Conservation (phyloP, 306 rosid genomes). For the Sphenostylis stenocarpa region DNA sequence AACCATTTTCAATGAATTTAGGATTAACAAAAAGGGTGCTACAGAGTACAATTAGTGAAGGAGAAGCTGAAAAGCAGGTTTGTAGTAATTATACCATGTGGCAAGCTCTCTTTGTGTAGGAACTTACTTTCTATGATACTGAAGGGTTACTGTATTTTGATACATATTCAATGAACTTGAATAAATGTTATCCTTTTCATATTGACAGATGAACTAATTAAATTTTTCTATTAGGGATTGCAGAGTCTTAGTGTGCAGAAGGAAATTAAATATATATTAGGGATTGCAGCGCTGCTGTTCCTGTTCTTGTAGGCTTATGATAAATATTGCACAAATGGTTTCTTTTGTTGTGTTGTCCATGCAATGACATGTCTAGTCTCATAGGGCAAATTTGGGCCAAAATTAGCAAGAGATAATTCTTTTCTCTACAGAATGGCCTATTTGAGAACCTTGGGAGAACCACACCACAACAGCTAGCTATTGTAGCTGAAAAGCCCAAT, state of each 20-base stretch:
- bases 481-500: neutral
- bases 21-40: conserved; percentile 81
- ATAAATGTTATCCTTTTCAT: neutral
- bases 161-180: conserved; percentile 4
- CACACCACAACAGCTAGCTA: too few relatives aligned
- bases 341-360: neutral
- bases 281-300: conserved; percentile 4
- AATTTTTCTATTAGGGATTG: conserved; percentile 26
- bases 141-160: neutral
- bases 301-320: neutral
- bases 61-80: conserved; percentile 93
- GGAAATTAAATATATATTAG: conserved; percentile 23
- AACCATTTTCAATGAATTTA: conserved; percentile 38
- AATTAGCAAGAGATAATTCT: neutral
- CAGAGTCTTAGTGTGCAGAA: neutral
- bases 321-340: neutral
- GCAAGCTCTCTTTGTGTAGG: neutral
- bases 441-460: neutral
- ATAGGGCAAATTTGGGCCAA: neutral
- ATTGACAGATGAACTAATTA: conserved; percentile 23
- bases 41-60: conserved; percentile 71
- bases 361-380: neutral
- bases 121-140: neutral
- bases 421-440: neutral
- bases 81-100: conserved; percentile 28